phyloP scores from a whole-genome alignment of 2,329 filamentous ascomycete genomes.

The Monosporascus sp. region DNA sequence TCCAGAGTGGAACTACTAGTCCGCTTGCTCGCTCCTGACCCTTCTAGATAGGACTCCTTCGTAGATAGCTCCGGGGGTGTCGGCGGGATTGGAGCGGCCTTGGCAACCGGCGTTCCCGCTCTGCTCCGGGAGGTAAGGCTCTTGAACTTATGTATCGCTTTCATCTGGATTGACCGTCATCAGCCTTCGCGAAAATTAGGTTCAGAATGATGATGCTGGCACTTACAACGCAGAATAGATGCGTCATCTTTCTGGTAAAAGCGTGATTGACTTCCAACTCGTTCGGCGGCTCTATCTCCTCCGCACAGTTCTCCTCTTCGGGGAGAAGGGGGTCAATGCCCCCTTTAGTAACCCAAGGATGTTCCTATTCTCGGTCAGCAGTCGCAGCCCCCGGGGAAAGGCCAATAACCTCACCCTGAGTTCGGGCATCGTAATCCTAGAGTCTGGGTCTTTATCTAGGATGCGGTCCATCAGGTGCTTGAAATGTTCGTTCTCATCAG shows the following conservation, averaged over 20 bases:
- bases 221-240: constrained; percentile 74
- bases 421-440: constrained; percentile 77
- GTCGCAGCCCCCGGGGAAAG: not conserved
- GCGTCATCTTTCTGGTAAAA: constrained; percentile 84
- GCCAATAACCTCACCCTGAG: constrained; percentile 60
- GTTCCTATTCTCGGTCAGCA: constrained; percentile 53
- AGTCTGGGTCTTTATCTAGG: constrained; percentile 78
- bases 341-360: constrained; percentile 85
- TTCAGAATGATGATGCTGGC: not conserved
- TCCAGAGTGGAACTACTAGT: not conserved
- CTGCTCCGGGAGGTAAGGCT: constrained; percentile 54
- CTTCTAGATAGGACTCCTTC: not conserved
- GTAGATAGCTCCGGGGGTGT: constrained; percentile 6
- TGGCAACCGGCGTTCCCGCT: constrained; percentile 34
- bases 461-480: constrained; percentile 68
- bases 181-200: constrained; percentile 3
- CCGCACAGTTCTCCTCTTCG: constrained; percentile 78
- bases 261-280: constrained; percentile 86
- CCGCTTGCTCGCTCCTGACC: constrained; percentile 8
- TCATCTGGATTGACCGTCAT: constrained; percentile 54
- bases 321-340: constrained; percentile 75
- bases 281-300: constrained; percentile 77
- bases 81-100: constrained; percentile 11
- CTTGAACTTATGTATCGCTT: constrained; percentile 88
- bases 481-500: constrained; percentile 63